Base-by-base conservation (phyloP, 2,329 filamentous ascomycete genomes). In the Cladophialophora chaetospira region DNA sequence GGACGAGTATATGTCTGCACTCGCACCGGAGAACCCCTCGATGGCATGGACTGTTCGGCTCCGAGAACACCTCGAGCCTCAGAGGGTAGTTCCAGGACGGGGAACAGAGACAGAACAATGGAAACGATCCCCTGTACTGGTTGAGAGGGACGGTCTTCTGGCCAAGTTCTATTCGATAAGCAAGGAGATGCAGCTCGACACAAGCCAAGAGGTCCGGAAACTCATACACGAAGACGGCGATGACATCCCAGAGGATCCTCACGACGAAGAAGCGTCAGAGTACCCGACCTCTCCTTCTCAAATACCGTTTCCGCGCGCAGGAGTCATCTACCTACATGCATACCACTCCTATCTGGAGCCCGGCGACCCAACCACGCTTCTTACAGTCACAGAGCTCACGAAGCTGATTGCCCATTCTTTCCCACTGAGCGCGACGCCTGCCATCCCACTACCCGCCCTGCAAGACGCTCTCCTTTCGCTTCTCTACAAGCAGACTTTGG, bases 31-130 rank as follows among this genome's bases (percentile, higher is more conserved):
- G 11, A 19, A 49, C 19, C 52, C 62, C 15, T 62, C 52, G n/a
- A 70, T 78, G 72, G 72, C 72, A 10, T 77, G 75, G 73, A 70
- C 76, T 0, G 65, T 73, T 43, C 69, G 83, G 31, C 71, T 86
- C 60, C 82, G 83, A 68, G 83, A 87, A 64, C 80, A 81, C 60
- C 68, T 81, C 21, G 76, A 83, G 61, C 82, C 82, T 0, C 70
- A 77, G 53, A 72, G 76, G n/a, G 73, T 74, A 8, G 70, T 84
- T 28, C 80, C 79, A 1, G 74, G 74, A 6, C 76, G 76, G 53
- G 63, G 68, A 29, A 81, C 81, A 3, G 77, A 79, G 55, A 78
- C 72, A 4, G 75, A 81, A 38, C 72, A 76, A 3, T 86, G 83
- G 64, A 71, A 75, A 5, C 69, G 72, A 8, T 75, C 77, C 11